phyloP scores from a whole-genome alignment of 768 basidiomycete species.

The Naematelia aurantialba region DNA sequence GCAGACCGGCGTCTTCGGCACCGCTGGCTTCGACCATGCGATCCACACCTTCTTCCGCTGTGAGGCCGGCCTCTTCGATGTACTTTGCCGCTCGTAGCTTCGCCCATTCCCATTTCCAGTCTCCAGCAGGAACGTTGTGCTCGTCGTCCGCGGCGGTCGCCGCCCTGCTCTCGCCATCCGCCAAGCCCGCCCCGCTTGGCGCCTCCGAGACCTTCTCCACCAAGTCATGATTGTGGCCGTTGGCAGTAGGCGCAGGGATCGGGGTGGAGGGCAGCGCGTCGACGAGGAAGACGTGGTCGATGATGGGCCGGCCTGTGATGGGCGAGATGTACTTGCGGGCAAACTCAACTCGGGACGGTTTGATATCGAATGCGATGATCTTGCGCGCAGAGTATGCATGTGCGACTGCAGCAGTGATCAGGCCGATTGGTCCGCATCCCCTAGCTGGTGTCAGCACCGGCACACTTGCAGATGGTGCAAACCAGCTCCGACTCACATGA shows the following conservation, averaged over 20 bases:
- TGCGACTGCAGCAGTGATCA: slow-evolving; percentile 44
- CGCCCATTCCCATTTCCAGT: slow-evolving; percentile 39
- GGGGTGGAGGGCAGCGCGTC: slow-evolving; percentile 22
- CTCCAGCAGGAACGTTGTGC: slow-evolving; percentile 21
- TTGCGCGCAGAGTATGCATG: slow-evolving; percentile 43
- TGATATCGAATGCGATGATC: slow-evolving; percentile 43
- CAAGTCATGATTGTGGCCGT: slow-evolving; percentile 16
- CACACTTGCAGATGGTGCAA: background rate
- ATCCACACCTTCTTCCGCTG: slow-evolving; percentile 42
- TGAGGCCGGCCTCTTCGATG: slow-evolving; percentile 28
- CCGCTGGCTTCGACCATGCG: slow-evolving; percentile 43
- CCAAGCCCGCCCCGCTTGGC: background rate
- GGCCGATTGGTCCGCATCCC: slow-evolving; percentile 44
- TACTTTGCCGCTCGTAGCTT: slow-evolving; percentile 25
- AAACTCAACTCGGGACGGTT: slow-evolving; percentile 36
- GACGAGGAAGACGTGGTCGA: slow-evolving; percentile 44
- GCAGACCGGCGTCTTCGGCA: slow-evolving; percentile 32
- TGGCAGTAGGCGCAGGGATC: background rate
- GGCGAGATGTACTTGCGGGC: slow-evolving; percentile 45
- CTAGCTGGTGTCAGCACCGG: slow-evolving; percentile 15
- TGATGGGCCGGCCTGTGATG: slow-evolving; percentile 41
- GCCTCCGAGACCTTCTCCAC: slow-evolving; percentile 9
- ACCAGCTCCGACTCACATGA: slow-evolving; percentile 43
- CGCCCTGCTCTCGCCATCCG: slow-evolving; percentile 27
- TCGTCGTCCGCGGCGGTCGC: slow-evolving; percentile 25